Evolutionary conservation across 208 protist genomes (phyloP), one percentile per base, ranked within the genome.

Genomic region (Wallacemonas rigidus): DNA sequence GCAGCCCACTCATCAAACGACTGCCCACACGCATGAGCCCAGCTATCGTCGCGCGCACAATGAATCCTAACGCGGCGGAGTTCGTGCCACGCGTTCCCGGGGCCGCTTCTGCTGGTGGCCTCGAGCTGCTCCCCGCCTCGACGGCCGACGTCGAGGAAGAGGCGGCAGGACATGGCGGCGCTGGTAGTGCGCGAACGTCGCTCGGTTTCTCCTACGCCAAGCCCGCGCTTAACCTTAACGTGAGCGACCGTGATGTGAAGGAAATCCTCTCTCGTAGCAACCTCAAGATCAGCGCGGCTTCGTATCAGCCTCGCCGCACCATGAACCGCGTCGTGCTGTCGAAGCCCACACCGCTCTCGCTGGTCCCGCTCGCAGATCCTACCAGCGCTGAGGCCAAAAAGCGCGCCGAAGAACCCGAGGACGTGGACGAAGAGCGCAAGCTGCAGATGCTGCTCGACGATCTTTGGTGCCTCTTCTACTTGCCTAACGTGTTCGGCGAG

Each of bases 391-490:
- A 65, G 57, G 47, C 45, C 45, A 74, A 62, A 35, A 35, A 39
- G 69, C 54, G 56, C 14, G 45, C 44, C 12, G 60, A 65, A 41
- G 60, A 45, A 4, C 41, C 5, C 40, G 55, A 72, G 41, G 50
- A 47, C 70, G 39, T 61, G 7, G 68, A 51, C 17, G 68, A 60
- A 54, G 55, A 72, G 55, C 74, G 75, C 68, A 76, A 67, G 47
- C 76, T 74, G 7, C 81, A 86, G 60, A 90, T 93, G 85, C 80
- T 79, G 75, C 76, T 96, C 15, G 78, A 81, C 45, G 87, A 94
- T 50, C 60, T 89, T 17, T 96, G 91, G 89, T 91, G 82, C 51
- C 85, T 96, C 69, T 93, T 90, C 74, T 94, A 93, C 72, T 77
- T 93, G 12, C 83, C 88, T 39, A 75, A 70, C 14, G 38, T 58